Evolutionary conservation across 768 basidiomycete genomes (phyloP).

Genomic region (Agrocybe pediades): DNA sequence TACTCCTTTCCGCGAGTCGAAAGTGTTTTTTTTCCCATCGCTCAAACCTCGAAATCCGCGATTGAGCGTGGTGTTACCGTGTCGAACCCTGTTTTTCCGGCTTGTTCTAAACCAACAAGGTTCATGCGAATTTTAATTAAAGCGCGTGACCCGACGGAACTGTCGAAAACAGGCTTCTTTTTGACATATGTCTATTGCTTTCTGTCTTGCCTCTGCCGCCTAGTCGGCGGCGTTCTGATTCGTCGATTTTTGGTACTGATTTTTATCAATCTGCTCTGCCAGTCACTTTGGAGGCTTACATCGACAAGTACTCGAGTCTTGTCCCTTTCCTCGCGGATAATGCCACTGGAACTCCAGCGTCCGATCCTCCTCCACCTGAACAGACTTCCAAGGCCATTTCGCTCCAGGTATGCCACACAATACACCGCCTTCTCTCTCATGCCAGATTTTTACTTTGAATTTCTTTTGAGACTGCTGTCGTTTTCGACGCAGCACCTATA

Average conservation of each 20-base stretch:
- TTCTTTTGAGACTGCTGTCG: conserved; percentile 51
- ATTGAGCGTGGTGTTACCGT: conserved; percentile 6
- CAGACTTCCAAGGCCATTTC: conserved; percentile 70
- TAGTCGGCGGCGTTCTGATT: conserved; percentile 8
- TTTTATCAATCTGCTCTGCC: conserved; percentile 9
- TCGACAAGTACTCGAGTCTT: conserved; percentile 71
- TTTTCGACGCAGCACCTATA: conserved; percentile 59
- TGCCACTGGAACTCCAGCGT: conserved; percentile 48
- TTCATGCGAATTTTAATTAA: conserved; percentile 16
- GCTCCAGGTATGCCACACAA: conserved; percentile 47
- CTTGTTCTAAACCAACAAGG: conserved; percentile 5
- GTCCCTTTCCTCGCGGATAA: conserved; percentile 61
- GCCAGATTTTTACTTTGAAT: not conserved
- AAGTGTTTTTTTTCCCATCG: too few relatives aligned
- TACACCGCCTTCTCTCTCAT: not conserved
- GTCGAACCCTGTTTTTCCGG: conserved; percentile 5
- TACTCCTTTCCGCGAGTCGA: not conserved
- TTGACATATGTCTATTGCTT: conserved; percentile 13
- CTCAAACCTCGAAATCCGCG: not conserved
- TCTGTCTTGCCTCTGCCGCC: conserved; percentile 5
- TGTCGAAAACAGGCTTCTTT: conserved; percentile 9
- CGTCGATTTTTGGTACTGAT: conserved; percentile 9
- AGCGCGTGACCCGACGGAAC: conserved; percentile 17
- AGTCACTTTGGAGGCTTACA: conserved; percentile 82
- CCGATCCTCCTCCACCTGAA: conserved; percentile 66